These are phyloP conservation scores for Schizonepeta tenuifolia DNA, from an alignment of 257 asterid species.

Conservation along the genomic window DNA sequence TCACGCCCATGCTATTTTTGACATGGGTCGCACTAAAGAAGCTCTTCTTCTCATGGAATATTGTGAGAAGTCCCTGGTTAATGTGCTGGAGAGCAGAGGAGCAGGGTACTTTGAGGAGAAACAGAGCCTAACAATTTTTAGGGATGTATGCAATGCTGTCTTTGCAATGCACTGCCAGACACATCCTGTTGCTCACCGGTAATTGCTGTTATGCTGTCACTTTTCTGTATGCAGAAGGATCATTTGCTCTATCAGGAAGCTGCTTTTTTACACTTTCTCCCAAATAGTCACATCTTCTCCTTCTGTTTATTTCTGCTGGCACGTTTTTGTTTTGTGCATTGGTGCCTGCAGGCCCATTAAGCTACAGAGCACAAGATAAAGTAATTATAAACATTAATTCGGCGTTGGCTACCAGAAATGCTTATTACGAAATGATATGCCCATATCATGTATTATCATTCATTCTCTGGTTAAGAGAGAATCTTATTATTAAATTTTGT, in stretches of 20 bases:
- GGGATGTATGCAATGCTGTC: slow-evolving; percentile 89
- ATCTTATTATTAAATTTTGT: slow-evolving; percentile 7
- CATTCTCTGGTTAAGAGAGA: slow-evolving; percentile 15
- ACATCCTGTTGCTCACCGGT: slow-evolving; percentile 97
- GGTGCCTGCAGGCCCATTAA: slow-evolving; percentile 12
- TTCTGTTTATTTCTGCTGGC: slow-evolving; percentile 11
- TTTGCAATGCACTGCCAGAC: slow-evolving; percentile 94
- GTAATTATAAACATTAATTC: slow-evolving; percentile 4
- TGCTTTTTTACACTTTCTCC: slow-evolving; percentile 9
- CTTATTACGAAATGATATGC: slow-evolving; percentile 5
- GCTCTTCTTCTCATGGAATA: slow-evolving; percentile 93
- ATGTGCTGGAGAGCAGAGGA: slow-evolving; percentile 88
- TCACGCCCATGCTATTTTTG: slow-evolving; percentile 71
- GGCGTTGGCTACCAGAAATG: slow-evolving; percentile 8
- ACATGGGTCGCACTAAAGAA: slow-evolving; percentile 96
- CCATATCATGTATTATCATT: not conserved
- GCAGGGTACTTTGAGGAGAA: slow-evolving; percentile 94
- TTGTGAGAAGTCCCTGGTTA: slow-evolving; percentile 87
- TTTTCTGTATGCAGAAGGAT: slow-evolving; percentile 2
- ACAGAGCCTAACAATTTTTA: slow-evolving; percentile 72
- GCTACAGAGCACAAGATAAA: not conserved
- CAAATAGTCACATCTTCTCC: not conserved
- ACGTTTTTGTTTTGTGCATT: not conserved
- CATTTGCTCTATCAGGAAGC: slow-evolving; percentile 8
- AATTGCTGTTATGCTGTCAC: slow-evolving; percentile 35